These are phyloP conservation scores for Psilocybe cubensis DNA, from an alignment of 768 basidiomycete genomes.

Conservation along the genomic window DNA sequence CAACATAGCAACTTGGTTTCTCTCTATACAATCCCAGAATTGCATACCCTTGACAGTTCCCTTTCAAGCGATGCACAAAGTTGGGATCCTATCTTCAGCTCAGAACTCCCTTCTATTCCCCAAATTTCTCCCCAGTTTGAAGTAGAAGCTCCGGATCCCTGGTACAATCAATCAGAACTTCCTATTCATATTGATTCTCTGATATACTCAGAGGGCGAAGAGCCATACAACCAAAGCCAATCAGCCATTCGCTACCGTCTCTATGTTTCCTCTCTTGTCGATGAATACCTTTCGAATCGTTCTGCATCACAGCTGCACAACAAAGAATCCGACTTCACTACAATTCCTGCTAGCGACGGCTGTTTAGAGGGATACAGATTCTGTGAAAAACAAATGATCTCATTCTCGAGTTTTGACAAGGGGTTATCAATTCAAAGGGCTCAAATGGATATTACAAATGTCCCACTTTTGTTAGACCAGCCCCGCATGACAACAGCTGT, in stretches of 20 bases:
- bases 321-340: neutral
- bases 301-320: neutral
- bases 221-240: neutral
- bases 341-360: neutral
- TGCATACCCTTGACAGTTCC: neutral
- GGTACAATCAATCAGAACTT: neutral
- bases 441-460: neutral
- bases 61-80: neutral
- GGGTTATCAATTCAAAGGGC: neutral
- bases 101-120: neutral
- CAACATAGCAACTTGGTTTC: neutral
- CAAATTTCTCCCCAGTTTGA: neutral
- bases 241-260: neutral
- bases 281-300: neutral
- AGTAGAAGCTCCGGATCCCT: neutral
- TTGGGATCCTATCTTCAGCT: neutral
- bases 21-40: neutral
- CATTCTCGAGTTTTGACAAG: neutral
- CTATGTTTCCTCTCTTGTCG: neutral
- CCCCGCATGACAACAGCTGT: neutral
- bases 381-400: neutral
- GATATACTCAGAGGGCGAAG: neutral
- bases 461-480: neutral
- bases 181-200: neutral
- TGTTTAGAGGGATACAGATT: neutral